These are phyloP conservation scores for Solanum tarapatanum DNA, from an alignment of 257 asterid genomes.

Conservation along the genomic window DNA sequence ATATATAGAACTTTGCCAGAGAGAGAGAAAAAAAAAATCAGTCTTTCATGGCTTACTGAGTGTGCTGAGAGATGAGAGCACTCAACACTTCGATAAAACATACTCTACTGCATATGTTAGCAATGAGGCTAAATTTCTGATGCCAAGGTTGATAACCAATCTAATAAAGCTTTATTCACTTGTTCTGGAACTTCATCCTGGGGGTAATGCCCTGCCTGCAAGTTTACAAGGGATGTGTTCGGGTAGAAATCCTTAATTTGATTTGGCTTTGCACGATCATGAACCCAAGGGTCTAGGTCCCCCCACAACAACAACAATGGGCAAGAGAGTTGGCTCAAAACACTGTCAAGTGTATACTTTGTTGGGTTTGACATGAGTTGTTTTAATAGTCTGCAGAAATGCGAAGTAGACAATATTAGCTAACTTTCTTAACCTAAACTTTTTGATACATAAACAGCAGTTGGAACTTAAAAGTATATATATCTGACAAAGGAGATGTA, in stretches of 20 bases:
- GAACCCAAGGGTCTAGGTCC: slow-evolving; percentile 83
- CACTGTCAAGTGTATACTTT: slow-evolving; percentile 66
- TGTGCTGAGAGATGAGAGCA: not conserved
- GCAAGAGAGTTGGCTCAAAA: slow-evolving; percentile 57
- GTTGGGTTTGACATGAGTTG: slow-evolving; percentile 65
- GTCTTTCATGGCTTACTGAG: not conserved
- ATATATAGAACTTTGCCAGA: not conserved
- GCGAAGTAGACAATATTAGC: not conserved
- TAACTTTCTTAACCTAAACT: not conserved
- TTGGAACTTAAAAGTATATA: not conserved
- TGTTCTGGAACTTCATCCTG: slow-evolving; percentile 88
- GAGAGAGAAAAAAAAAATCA: too few relatives aligned
- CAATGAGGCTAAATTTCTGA: not conserved
- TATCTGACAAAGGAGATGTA: not conserved
- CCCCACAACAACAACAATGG: slow-evolving; percentile 88
- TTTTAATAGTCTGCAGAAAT: slow-evolving; percentile 49
- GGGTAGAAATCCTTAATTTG: slow-evolving; percentile 68
- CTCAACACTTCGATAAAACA: not conserved
- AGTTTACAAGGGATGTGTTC: slow-evolving; percentile 48
- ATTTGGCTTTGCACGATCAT: slow-evolving; percentile 64
- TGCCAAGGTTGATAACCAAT: slow-evolving; percentile 50
- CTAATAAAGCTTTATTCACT: slow-evolving; percentile 69
- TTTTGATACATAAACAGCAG: not conserved
- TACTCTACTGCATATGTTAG: not conserved
- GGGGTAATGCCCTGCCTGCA: slow-evolving; percentile 92